Evolutionary conservation across 2,329 filamentous ascomycete species (phyloP), one percentile per base, ranked within the genome.

Genomic region (Aspergillus floridensis): DNA sequence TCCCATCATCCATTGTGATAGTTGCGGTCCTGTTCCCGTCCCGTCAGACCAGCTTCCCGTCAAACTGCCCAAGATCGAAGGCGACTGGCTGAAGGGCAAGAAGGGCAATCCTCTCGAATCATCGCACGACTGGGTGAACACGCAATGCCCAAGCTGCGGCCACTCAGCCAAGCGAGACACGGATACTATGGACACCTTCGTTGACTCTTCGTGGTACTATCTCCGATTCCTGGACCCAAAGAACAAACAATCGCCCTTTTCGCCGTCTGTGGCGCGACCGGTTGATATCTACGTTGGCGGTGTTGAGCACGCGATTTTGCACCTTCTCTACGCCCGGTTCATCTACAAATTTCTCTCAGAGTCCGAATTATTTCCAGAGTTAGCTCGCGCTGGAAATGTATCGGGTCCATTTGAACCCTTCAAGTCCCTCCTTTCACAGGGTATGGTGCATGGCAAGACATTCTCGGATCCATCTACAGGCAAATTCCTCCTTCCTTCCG

Each of bases 151-250:
- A 21, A 76, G 68, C 51, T 96, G 92, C 68, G 78, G 83, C 16
- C 81, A 84, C 1, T 77, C 85, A 24, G 92, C 91, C 6, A 89
- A 86, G 71, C 84, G 92, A 63, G 92, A 96, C 65, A 96, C 92
- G 0, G 92, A 96, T 72, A 96, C 92, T 2, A 96, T 96, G 92
- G 92, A 96, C 74, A 96, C 92, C 0, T 96, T 96, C 76, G 92
- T 96, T 61, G 92, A 96, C 76, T 96, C 92, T 1, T 96, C 92
- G 56, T 96, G 92, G 92, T 96, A 96, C 74, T 96, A 88, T 70
- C 86, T 93, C 77, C 85, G 91, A 12, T 96, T 92, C 67, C 76
- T 88, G 29, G 91, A 96, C 67, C 80, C 89, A 1, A 79, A 86
- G 19, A 93, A 95, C 65, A 65, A 79, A 14, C 69, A 82, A 2